These are phyloP conservation scores for Colletotrichum lini DNA, from an alignment of 2,329 filamentous ascomycete species.

Conservation along the genomic window DNA sequence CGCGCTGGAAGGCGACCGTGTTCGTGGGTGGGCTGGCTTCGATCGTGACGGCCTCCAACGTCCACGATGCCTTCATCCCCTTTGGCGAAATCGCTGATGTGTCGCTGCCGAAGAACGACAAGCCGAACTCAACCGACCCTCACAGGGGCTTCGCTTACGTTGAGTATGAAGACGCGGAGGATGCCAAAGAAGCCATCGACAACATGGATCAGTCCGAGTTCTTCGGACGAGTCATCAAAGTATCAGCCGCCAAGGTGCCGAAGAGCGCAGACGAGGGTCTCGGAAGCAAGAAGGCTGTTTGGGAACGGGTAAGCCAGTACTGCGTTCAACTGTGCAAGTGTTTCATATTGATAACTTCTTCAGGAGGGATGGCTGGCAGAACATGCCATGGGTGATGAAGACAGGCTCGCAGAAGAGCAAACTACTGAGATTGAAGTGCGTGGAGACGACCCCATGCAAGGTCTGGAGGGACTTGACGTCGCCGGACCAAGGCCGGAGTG, in stretches of 20 bases:
- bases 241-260: constrained; percentile 91
- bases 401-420: constrained; percentile 72
- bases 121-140: constrained; percentile 81
- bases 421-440: constrained; percentile 66
- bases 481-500: constrained; percentile 88
- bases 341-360: not conserved
- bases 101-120: constrained; percentile 88
- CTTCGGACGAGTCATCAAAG: constrained; percentile 92
- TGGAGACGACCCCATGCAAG: constrained; percentile 92
- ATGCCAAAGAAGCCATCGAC: constrained; percentile 95
- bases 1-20: constrained; percentile 90
- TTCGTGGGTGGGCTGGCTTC: constrained; percentile 92
- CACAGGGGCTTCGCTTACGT: constrained; percentile 98
- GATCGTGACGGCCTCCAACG: constrained; percentile 79
- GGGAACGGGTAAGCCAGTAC: constrained; percentile 85
- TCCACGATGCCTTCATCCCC: constrained; percentile 94
- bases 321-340: not conserved
- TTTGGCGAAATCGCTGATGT: constrained; percentile 97
- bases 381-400: constrained; percentile 87
- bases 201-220: constrained; percentile 99
- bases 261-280: constrained; percentile 90
- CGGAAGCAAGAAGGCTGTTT: constrained; percentile 93
- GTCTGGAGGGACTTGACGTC: constrained; percentile 91
- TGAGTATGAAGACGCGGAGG: constrained; percentile 88
- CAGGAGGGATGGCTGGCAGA: constrained; percentile 95